Evolutionary conservation across 805 yeast genomes (phyloP), one percentile per base, ranked within the genome.

Genomic region (Candida railenensis): DNA sequence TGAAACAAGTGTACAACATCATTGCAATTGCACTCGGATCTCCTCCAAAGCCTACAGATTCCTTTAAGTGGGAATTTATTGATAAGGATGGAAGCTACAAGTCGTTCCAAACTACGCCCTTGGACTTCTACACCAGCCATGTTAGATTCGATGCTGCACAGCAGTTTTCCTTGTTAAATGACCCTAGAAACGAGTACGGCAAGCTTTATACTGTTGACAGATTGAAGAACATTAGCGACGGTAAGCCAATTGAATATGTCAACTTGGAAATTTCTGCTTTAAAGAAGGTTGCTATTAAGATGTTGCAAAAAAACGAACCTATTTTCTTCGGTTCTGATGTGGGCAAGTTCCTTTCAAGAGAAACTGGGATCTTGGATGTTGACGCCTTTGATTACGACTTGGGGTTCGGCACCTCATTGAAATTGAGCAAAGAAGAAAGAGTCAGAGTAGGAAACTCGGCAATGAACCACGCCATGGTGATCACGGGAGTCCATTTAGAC

Each of bases 391-490:
- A 85, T 56, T 87, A 81, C 65, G 69, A 78, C 51, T 65, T 82
- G 46, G 74, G 76, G 1, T 76, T 81, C 56, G 83, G 41, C 74
- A 81, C 73, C 62, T 73, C 44, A 66, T 77, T 57, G 70, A 77
- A 44, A 73, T 78, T 66, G 56, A 50, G 62, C 43, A 89, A 89
- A 70, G 81, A 81, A 18, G 84, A 89, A 42, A 73, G 96, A 52
- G 82, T 89, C 50, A 67, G 74, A 49, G 83, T 85, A 53, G 82
- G 81, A 47, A 82, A 88, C 52, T 83, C 90, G 20, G 69, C 81
- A 52, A 87, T 89, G 95, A 89, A 95, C 14, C 96, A 89, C 59
- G 96, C 96, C 33, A 89, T 89, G 96, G 76, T 83, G 19, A 80
- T 89, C 57, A 83, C 90, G 11, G 96, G 83, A 28, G 92, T 87